A percentile compares a stretch with the other conserved stretches of the same genome.
These are phyloP conservation scores for Circinella minor DNA, from an alignment of 371 early-diverging fungal genomes.

Conservation along the genomic window DNA sequence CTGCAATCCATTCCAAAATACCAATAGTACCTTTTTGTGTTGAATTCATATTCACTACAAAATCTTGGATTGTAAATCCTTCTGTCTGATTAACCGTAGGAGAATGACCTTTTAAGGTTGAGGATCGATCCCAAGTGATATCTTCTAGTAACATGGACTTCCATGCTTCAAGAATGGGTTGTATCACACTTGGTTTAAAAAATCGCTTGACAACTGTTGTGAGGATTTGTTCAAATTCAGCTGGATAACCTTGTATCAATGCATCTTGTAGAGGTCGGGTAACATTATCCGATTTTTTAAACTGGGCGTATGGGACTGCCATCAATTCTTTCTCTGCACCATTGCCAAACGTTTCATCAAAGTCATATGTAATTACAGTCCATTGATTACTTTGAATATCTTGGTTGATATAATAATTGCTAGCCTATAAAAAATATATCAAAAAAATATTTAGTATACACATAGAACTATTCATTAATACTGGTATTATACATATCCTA, in stretches of 20 bases:
- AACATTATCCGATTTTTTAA: constrained; percentile 36
- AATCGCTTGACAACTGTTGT: constrained; percentile 58
- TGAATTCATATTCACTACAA: constrained; percentile 47
- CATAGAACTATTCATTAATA: no score
- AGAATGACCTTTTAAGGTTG: constrained; percentile 37
- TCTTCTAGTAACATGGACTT: constrained; percentile 55
- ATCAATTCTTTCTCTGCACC: neutral
- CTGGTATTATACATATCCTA: no score
- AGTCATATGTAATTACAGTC: constrained; percentile 60
- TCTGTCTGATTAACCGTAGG: constrained; percentile 39
- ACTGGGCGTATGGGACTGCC: constrained; percentile 43
- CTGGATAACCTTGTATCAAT: constrained; percentile 42
- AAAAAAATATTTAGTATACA: no score
- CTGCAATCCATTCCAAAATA: constrained; percentile 36
- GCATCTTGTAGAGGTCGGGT: constrained; percentile 41
- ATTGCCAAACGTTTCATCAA: constrained; percentile 61
- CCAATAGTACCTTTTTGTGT: constrained; percentile 24
- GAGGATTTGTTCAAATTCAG: constrained; percentile 48
- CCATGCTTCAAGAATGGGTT: constrained; percentile 56
- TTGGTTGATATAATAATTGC: constrained; percentile 60
- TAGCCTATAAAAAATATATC: constrained; percentile 18
- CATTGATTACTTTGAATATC: constrained; percentile 50
- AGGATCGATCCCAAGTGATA: constrained; percentile 52
- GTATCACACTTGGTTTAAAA: constrained; percentile 56
- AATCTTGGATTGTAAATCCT: constrained; percentile 45